phyloP scores from a whole-genome alignment of 139 green algal genomes.

The Nannochloris sp. region DNA sequence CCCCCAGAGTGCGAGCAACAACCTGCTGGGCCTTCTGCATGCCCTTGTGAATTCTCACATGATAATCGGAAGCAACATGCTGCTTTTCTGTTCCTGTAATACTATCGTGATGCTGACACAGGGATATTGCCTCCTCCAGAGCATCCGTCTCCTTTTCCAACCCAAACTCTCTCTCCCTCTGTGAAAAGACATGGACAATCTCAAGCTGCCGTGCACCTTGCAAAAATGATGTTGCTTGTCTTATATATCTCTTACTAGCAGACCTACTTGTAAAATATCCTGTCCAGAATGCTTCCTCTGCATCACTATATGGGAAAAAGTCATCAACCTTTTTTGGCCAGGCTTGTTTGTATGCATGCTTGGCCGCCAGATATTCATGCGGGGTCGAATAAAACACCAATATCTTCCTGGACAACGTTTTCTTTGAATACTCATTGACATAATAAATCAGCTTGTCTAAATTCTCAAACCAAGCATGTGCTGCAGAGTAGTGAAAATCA shows the following conservation, averaged over 20 bases:
- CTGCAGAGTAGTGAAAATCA: conserved; percentile 74
- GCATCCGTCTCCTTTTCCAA: conserved; percentile 13
- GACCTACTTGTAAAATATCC: conserved; percentile 54
- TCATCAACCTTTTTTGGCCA: conserved; percentile 73
- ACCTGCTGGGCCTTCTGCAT: conserved; percentile 24
- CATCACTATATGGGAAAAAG: conserved; percentile 88
- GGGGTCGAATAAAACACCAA: conserved; percentile 78
- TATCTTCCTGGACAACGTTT: conserved; percentile 33
- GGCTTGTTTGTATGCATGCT: conserved; percentile 39
- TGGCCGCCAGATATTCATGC: conserved; percentile 55
- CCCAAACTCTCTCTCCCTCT: not conserved
- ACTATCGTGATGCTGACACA: conserved; percentile 80
- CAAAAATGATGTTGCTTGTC: conserved; percentile 45
- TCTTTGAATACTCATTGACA: conserved; percentile 53
- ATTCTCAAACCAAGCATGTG: conserved; percentile 65
- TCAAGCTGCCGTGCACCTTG: conserved; percentile 69
- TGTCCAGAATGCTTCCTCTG: conserved; percentile 75
- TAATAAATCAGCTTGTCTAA: conserved; percentile 70
- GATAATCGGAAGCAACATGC: conserved; percentile 78
- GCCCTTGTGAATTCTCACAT: conserved; percentile 35
- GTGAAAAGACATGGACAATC: conserved; percentile 6
- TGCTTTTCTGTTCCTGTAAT: conserved; percentile 80
- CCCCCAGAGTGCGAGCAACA: conserved; percentile 10
- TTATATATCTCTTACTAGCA: conserved; percentile 61
- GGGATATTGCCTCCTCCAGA: conserved; percentile 53